These are phyloP conservation scores for Triticum timopheevii DNA, from an alignment of 176 grass and related monocot genomes.

Conservation along the genomic window DNA sequence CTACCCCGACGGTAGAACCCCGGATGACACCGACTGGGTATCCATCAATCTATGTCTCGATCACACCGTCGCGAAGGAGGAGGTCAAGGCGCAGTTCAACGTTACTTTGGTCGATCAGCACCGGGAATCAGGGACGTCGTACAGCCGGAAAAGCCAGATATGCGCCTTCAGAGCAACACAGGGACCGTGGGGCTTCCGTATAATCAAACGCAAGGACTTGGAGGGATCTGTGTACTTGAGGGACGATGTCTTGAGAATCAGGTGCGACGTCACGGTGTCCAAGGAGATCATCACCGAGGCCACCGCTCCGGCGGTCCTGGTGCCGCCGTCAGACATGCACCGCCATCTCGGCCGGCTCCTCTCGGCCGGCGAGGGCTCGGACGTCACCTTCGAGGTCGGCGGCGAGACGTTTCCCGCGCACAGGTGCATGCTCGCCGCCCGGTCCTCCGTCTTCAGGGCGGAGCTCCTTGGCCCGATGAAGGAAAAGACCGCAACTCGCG, in stretches of 20 bases:
- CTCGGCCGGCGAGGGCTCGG: background rate
- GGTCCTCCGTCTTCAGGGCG: background rate
- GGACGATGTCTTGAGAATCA: background rate
- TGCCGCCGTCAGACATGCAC: background rate
- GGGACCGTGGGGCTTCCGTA: background rate
- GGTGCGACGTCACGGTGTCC: background rate
- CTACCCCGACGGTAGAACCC: background rate
- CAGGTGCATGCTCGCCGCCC: background rate
- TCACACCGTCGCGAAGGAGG: accelerated
- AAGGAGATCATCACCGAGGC: background rate
- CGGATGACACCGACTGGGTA: background rate
- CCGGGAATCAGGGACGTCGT: background rate
- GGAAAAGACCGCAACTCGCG: background rate
- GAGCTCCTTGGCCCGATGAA: background rate
- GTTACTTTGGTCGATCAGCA: background rate
- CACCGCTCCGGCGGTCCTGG: background rate
- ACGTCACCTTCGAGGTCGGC: background rate
- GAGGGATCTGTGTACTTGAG: background rate
- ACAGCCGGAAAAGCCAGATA: background rate
- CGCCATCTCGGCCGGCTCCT: background rate
- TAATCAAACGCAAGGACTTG: background rate
- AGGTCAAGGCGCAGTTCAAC: background rate
- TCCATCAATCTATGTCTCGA: background rate
- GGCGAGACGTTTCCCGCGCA: background rate
- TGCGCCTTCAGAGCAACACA: background rate